These are phyloP conservation scores for Lactifluus rugatus DNA, from an alignment of 768 basidiomycete genomes.

Conservation along the genomic window DNA sequence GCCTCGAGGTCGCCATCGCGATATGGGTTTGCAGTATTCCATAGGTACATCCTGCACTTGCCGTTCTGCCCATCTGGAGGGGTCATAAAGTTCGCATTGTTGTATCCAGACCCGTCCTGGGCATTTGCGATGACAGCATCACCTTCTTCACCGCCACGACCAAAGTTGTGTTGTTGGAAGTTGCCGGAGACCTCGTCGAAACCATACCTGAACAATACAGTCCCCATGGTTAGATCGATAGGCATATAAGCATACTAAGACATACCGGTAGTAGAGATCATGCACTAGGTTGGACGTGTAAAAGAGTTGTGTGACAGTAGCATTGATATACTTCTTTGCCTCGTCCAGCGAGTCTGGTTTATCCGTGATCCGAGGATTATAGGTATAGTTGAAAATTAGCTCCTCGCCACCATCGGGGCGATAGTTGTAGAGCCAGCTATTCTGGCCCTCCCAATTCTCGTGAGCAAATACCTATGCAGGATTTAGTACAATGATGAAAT, in stretches of 20 bases:
- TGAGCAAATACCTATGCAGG: conserved; percentile 67
- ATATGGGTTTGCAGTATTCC: conserved; percentile 86
- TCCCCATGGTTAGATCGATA: background rate
- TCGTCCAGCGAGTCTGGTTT: conserved; percentile 50
- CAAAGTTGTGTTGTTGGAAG: conserved; percentile 98
- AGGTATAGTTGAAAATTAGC: conserved; percentile 61
- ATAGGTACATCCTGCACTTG: conserved; percentile 93
- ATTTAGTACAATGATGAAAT: background rate
- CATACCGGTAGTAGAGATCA: conserved; percentile 67
- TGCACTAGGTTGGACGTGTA: conserved; percentile 77
- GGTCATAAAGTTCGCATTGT: conserved; percentile 89
- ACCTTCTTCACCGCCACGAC: conserved; percentile 72
- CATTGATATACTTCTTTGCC: conserved; percentile 77
- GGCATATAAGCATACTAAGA: background rate
- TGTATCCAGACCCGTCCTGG: conserved; percentile 89
- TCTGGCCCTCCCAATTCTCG: conserved; percentile 81
- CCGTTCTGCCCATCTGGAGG: conserved; percentile 79
- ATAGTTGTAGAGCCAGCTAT: conserved; percentile 57
- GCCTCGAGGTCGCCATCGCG: conserved; percentile 94
- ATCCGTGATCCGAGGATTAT: conserved; percentile 55
- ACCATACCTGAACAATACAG: conserved; percentile 49
- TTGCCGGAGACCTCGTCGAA: conserved; percentile 89
- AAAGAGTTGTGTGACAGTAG: conserved; percentile 82
- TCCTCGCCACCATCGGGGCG: conserved; percentile 59
- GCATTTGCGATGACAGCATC: conserved; percentile 94